Percentiles rank a stretch among this genome's conserved stretches.
phyloP scores from a whole-genome alignment of 805 yeast species.

The Lachancea cidri region DNA sequence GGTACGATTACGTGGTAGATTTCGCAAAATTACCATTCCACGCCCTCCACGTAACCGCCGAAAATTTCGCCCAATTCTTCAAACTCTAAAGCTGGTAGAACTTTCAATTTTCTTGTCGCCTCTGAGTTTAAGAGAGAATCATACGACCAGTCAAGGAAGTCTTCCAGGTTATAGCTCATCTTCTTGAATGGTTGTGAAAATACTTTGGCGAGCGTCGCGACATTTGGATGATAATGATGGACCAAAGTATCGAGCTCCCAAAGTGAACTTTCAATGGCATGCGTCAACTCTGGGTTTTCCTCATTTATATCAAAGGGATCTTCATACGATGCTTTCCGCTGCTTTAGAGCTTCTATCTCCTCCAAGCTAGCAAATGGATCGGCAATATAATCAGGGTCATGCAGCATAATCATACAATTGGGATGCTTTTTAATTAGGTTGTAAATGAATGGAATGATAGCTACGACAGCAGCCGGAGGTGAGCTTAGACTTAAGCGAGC shows the following conservation, averaged over 20 bases:
- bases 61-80: conserved; percentile 36
- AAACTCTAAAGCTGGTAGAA: conserved; percentile 73
- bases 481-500: conserved; percentile 70
- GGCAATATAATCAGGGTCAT: conserved; percentile 36
- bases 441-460: conserved; percentile 85
- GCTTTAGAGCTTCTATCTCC: conserved; percentile 23
- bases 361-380: conserved; percentile 24
- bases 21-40: conserved; percentile 31
- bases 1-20: no score
- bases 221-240: conserved; percentile 91
- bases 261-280: conserved; percentile 77
- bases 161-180: conserved; percentile 83
- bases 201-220: conserved; percentile 84
- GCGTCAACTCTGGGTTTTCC: conserved; percentile 68
- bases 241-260: conserved; percentile 87
- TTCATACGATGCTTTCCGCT: conserved; percentile 26
- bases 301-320: conserved; percentile 71
- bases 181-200: conserved; percentile 88
- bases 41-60: conserved; percentile 17
- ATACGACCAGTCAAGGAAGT: conserved; percentile 90
- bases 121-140: conserved; percentile 60
- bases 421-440: conserved; percentile 89
- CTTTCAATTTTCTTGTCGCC: conserved; percentile 55
- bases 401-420: conserved; percentile 85
- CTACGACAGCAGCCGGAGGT: conserved; percentile 85